Base-by-base conservation (phyloP, 331 rosid species). In the Phaseolus coccineus region DNA sequence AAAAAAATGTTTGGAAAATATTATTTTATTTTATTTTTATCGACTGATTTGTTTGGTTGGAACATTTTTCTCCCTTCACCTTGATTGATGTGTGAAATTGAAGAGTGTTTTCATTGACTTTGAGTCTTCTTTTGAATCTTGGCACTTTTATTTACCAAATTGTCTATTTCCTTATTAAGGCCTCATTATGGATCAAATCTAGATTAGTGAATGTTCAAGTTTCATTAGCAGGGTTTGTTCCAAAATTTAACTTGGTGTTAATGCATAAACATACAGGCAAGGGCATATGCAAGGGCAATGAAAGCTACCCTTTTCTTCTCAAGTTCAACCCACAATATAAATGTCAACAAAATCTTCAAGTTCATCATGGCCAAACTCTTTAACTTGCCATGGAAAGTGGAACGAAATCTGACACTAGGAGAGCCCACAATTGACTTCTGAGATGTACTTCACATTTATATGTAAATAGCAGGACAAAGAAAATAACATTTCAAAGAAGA, bases 321-420 rank as follows among this genome's bases (percentile, higher is more conserved):
- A 35, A 94, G 98, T 74, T 87, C 98, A 65, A 88, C 90, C 12
- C 98, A 94, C 87, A 92, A 94, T 87, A 95, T 95, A 64, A 95
- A 95, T 75, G 99, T 95, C 11, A 95, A 91, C 90, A 95, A 95
- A 88, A 91, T 95, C 58, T 95, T 95, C 91, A 95, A 95, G 69
- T 93, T 95, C 70, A 91, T 92, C 67, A 79, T 89, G 84, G 99
- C 99, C 76, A 93, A 91, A 88, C 93, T 95, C 73, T 89, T 95
- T 73, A 90, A 91, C 82, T 80, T 95, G 82, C 99, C 99, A 1
- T 92, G 97, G 97, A 91, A 85, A 10, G 80, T 95, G 5, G 90
- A 95, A 75, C 77, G 99, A 22, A 95, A 95, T 73, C 81, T 95
- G 85, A 95, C 83, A 1, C 56, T 85, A 3, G 99, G 99, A 66